Conservation (phyloP, 75 land plant genomes). For the Ceratopteris richardii region DNA sequence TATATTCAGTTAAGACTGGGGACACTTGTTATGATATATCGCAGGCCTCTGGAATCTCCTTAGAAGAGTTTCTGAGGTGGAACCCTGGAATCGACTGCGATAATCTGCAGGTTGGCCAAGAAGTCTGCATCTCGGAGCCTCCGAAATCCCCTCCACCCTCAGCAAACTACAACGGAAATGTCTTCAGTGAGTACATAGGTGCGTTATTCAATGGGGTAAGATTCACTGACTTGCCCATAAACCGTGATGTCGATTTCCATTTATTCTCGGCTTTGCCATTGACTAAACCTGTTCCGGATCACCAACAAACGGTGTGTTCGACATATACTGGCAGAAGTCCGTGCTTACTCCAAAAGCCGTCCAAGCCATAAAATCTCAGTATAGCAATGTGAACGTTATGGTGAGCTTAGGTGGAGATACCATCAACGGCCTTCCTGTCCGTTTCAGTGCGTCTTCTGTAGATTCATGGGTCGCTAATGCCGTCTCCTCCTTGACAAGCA, state of each 20-base stretch:
- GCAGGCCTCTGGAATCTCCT: not conserved
- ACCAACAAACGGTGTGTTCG: conserved; percentile 34
- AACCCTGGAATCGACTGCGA: conserved; percentile 2
- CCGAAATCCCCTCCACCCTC: not conserved
- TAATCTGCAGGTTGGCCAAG: not conserved
- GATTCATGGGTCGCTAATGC: conserved; percentile 31
- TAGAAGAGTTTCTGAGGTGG: not conserved
- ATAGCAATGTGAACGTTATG: conserved; percentile 31
- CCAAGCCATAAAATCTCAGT: not conserved
- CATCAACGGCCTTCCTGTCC: not conserved
- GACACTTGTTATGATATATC: conserved; percentile 3
- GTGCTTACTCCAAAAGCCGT: conserved; percentile 14
- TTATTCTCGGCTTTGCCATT: conserved; percentile 40
- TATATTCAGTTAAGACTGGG: conserved; percentile 3
- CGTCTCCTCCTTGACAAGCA: conserved; percentile 17
- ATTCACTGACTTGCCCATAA: conserved; percentile 35
- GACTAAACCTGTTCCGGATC: conserved; percentile 16
- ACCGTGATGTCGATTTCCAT: conserved; percentile 25
- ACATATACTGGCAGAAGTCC: conserved; percentile 44
- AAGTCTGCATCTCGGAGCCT: not conserved
- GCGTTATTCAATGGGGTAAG: conserved; percentile 29
- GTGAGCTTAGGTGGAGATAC: conserved; percentile 39
- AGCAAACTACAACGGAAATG: conserved; percentile 9
- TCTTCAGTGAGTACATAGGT: conserved; percentile 51
- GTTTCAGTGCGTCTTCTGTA: conserved; percentile 24